Percentiles rank a stretch among this genome's conserved stretches.
Conservation (phyloP, 2,329 filamentous ascomycete species). For the Lecanicillium sp. region DNA sequence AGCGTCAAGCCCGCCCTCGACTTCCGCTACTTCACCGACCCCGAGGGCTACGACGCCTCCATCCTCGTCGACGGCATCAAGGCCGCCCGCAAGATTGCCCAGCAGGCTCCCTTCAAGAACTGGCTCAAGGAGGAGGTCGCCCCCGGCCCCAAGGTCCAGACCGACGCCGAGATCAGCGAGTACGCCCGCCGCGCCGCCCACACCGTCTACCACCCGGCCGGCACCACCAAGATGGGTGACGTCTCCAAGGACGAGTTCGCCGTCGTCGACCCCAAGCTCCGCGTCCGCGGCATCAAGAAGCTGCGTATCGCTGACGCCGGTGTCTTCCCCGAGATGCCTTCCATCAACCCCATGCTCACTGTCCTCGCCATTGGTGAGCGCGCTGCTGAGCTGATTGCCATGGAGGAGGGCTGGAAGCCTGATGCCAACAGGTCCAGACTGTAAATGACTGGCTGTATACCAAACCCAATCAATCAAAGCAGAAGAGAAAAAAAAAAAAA, state of each 20-base stretch:
- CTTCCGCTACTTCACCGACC: slow-evolving; percentile 85
- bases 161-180: slow-evolving; percentile 73
- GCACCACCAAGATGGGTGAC: slow-evolving; percentile 88
- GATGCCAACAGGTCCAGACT: slow-evolving; percentile 15
- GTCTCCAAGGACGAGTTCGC: slow-evolving; percentile 60
- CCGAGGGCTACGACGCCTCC: slow-evolving; percentile 77
- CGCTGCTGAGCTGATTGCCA: slow-evolving; percentile 72
- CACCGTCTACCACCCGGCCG: slow-evolving; percentile 85
- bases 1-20: slow-evolving; percentile 75
- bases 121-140: slow-evolving; percentile 82
- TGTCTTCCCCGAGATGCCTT: slow-evolving; percentile 81
- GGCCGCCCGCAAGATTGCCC: slow-evolving; percentile 69
- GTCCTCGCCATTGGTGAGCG: slow-evolving; percentile 79
- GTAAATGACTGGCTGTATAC: no score
- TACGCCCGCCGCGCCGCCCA: slow-evolving; percentile 78
- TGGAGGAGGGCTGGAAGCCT: slow-evolving; percentile 52
- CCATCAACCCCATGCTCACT: slow-evolving; percentile 86
- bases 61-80: slow-evolving; percentile 73
- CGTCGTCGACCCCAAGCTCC: slow-evolving; percentile 73
- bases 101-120: slow-evolving; percentile 69
- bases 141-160: slow-evolving; percentile 65
- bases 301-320: slow-evolving; percentile 80
- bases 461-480: no score
- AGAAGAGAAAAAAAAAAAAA: no score
- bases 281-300: slow-evolving; percentile 64